Conservation (phyloP, 2,329 filamentous ascomycete species). For the Colletotrichum sp. region DNA sequence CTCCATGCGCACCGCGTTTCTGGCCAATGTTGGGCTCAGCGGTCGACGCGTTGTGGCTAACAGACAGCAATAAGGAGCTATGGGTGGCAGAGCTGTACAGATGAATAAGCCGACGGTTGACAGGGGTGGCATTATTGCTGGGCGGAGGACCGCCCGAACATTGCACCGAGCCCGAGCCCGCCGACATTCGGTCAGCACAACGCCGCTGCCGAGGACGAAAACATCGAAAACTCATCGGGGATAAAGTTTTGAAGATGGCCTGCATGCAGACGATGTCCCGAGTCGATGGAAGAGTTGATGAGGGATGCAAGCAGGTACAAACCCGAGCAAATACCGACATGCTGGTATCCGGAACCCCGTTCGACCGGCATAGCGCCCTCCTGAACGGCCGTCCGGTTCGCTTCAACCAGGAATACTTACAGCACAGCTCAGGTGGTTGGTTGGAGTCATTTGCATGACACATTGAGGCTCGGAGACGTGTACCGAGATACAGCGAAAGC, state of each 20-base stretch:
- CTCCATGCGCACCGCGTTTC: slow-evolving; percentile 61
- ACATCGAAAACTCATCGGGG: neutral
- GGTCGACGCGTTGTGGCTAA: slow-evolving; percentile 1
- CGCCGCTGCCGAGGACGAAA: neutral
- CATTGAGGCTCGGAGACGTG: slow-evolving; percentile 1
- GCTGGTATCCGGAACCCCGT: neutral
- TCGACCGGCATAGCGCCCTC: neutral
- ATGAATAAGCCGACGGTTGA: neutral
- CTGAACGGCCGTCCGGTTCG: neutral
- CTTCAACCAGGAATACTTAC: neutral
- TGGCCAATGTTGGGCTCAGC: slow-evolving; percentile 60
- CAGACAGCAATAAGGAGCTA: slow-evolving; percentile 17
- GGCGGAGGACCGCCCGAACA: slow-evolving; percentile 4
- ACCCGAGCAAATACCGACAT: slow-evolving; percentile 18
- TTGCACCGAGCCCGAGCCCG: slow-evolving; percentile 16
- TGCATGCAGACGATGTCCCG: neutral
- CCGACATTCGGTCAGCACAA: neutral
- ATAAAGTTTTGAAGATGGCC: neutral
- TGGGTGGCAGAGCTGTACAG: neutral
- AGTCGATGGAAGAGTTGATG: neutral
- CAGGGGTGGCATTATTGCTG: neutral
- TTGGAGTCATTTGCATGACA: neutral
- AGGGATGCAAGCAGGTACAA: neutral
- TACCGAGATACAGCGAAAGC: slow-evolving; percentile 15
- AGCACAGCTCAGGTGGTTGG: neutral